Evolutionary conservation across 2,329 filamentous ascomycete species (phyloP), one percentile per base, ranked within the genome.

Genomic region (Chaetomiaceae sp.): DNA sequence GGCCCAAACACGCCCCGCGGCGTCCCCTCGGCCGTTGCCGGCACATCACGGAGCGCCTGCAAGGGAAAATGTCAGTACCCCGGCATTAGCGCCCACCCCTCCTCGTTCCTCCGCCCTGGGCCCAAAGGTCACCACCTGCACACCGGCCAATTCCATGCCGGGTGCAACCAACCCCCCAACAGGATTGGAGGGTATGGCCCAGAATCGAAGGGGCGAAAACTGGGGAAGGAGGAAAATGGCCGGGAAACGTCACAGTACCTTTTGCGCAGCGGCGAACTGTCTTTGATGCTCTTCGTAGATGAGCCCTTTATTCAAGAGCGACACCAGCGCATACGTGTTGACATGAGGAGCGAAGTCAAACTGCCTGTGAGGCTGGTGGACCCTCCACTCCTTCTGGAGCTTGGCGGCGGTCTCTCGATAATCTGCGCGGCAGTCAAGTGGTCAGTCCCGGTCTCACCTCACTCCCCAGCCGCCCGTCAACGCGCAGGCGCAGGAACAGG

Each of bases 341-440:
- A 84, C 78, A 66, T 83, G 74, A 59, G 73, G 75, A 62, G 80
- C 80, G 65, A 83, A 84, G 50, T 75, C 70, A 52, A 84, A 76
- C 50, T 81, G 70, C 58, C 74, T 73, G 62, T 83, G 78, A 57
- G 80, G 80, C 64, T 78, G 71, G 59, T 73, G 69, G 54, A 81
- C 68, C 65, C 79, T 74, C 80, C 80, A 84, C 68, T 84, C 79
- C 62, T 83, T 82, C 60, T 83, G 79, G 56, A 84, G 77, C 62
- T 81, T 81, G 66, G 78, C 75, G 45, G 80, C 80, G 35, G 80
- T 81, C 64, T 83, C 80, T 66, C 76, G 75, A 69, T 81, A 84
- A 69, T 82, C 80, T 83, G 68, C 42, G 15, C n/a, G n/a, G n/a
- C n/a, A 15, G 12, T 24, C 20, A n/a, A 38, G 39, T 43, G 50